Conservation (phyloP, 1,139 yeast species). For the Magnusiomyces ingens region DNA sequence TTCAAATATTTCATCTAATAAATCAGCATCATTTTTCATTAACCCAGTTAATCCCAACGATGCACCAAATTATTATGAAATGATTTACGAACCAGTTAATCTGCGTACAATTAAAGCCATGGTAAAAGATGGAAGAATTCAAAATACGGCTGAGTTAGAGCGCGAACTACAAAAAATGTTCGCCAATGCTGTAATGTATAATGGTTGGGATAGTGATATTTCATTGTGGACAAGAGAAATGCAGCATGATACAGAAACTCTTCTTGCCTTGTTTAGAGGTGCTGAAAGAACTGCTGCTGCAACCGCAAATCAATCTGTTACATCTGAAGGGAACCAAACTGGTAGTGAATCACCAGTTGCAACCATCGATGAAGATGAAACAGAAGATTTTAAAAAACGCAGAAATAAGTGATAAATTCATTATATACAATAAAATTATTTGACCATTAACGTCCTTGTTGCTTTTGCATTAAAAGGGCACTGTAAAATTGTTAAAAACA, state of each 20-base stretch:
- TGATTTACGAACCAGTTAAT: constrained; percentile 61
- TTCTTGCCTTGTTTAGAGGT: constrained; percentile 31
- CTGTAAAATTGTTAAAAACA: constrained; percentile 4
- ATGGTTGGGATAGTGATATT: constrained; percentile 58
- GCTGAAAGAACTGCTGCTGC: constrained; percentile 23
- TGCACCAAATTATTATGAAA: constrained; percentile 61
- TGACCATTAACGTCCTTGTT: constrained; percentile 8
- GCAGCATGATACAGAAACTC: constrained; percentile 38
- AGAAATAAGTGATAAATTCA: constrained; percentile 1
- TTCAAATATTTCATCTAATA: constrained; percentile 59
- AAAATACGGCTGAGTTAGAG: constrained; percentile 47
- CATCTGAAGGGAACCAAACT: not conserved
- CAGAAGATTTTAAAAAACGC: constrained; percentile 5
- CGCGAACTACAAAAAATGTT: constrained; percentile 69
- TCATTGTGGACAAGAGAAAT: constrained; percentile 59
- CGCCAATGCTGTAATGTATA: constrained; percentile 79
- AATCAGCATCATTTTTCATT: constrained; percentile 68
- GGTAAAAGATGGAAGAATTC: constrained; percentile 54
- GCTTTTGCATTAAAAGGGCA: constrained; percentile 13
- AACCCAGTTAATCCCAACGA: constrained; percentile 61
- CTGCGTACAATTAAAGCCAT: constrained; percentile 53
- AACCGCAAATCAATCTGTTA: not conserved
- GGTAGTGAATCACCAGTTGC: not conserved
- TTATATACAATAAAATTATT: not conserved
- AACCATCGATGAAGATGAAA: constrained; percentile 4